phyloP scores from a whole-genome alignment of 2,329 filamentous ascomycete species.

The Fusarium armeniacum region DNA sequence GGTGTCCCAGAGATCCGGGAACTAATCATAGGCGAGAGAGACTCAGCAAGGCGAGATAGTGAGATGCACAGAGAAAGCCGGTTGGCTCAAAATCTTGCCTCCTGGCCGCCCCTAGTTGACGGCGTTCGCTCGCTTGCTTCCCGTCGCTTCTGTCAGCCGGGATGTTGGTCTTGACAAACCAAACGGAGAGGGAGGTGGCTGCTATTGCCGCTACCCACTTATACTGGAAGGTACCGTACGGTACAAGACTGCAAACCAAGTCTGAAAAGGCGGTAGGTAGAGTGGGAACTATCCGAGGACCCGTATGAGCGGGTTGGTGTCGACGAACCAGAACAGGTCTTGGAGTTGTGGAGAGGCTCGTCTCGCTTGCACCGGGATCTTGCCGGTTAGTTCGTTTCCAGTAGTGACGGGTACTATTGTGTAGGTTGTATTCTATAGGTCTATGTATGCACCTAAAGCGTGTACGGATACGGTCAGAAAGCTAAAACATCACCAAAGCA shows the following conservation, averaged over 20 bases:
- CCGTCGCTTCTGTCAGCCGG: conserved; percentile 47
- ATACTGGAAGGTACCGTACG: conserved; percentile 25
- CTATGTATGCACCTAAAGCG: conserved; percentile 2
- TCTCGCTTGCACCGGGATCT: conserved; percentile 35
- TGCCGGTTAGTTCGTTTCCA: conserved; percentile 24
- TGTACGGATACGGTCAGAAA: conserved; percentile 33
- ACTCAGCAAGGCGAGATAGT: conserved; percentile 46
- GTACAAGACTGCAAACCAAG: conserved; percentile 13
- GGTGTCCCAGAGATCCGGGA: conserved; percentile 46
- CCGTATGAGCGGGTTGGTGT: conserved; percentile 22
- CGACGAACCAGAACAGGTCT: conserved; percentile 34
- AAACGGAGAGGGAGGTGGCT: conserved; percentile 22
- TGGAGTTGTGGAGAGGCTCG: conserved; percentile 37
- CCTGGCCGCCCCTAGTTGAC: conserved; percentile 37
- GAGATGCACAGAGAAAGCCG: conserved; percentile 44
- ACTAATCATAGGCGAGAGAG: conserved; percentile 48
- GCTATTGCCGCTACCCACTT: conserved; percentile 30
- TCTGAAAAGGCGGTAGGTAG: conserved; percentile 28
- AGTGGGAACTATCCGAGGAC: conserved; percentile 30
- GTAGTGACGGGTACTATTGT: background rate
- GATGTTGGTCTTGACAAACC: conserved; percentile 34
- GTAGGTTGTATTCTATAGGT: background rate
- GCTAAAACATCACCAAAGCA: conserved; percentile 33
- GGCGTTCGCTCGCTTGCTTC: conserved; percentile 49
- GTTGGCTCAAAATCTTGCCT: conserved; percentile 38